Base-by-base conservation (phyloP, 208 protist species). In the Crithidia bombi region DNA sequence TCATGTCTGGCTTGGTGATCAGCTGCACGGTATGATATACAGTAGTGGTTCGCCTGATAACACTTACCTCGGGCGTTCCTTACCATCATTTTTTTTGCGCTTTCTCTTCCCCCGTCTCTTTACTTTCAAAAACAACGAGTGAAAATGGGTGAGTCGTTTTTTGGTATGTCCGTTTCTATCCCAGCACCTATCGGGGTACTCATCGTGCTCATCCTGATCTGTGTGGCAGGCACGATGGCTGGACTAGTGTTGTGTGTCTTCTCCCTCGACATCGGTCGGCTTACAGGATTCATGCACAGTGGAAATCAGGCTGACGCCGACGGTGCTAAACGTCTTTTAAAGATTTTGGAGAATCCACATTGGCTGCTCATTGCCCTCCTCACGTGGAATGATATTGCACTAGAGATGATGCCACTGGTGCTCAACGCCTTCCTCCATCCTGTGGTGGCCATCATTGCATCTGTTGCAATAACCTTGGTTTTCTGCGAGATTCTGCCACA, bases 401-500 rank as follows among this genome's bases (percentile, higher is more conserved):
- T 92, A 14, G 81, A 92, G 55, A 88, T 86, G 79, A 79, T 94
- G 74, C 86, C 89, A 21, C 52, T 94, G 46, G 52, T 91, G 21
- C 73, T 94, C 52, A 78, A 82, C 38, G 75, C 69, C 62, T 72
- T 92, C 57, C 59, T 92, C 33, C 77, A 87, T 25, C 82, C 81
- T 14, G 43, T 83, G 21, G 71, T 75, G 19, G 76, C 87, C 21
- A 64, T 94, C 50, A 38, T 83, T 17, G 59, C 81, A 6, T 90
- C 80, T 30, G 83, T 90, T 28, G 74, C 61, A 21, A 75, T 87
- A 21, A 86, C 86, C 5, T 73, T 94, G 21, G 21, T 92, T 33
- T 92, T 91, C 51, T 80, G 86, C 44, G 86, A 94, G 70, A 90
- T 92, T 65, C 70, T 94, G 47, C 85, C 89, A 15, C 81, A 92